Evolutionary conservation across 345 rosid genomes (phyloP).

Genomic region (Streptanthus diversifolius): DNA sequence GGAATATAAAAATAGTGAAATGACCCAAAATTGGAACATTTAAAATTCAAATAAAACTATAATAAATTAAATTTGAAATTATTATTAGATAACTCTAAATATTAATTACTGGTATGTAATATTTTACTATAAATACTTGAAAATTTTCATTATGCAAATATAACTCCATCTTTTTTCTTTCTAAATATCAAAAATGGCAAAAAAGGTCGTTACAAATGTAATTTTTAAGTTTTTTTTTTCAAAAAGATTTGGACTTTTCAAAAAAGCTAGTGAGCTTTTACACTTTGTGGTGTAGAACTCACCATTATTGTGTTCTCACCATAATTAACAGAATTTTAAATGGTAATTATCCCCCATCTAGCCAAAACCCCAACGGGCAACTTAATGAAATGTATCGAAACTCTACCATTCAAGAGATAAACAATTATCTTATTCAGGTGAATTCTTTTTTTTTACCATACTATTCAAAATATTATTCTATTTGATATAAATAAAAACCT

Average conservation of each 20-base stretch:
- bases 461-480: background rate
- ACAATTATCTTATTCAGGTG: slow-evolving; percentile 42
- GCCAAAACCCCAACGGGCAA: slow-evolving; percentile 2
- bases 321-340: slow-evolving; percentile 35
- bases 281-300: slow-evolving; percentile 27
- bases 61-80: background rate
- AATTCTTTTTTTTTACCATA: background rate
- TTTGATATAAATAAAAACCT: background rate
- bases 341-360: background rate
- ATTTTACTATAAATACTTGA: background rate
- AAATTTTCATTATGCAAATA: background rate
- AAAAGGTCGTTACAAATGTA: too few relatives aligned
- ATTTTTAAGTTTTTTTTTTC: too few relatives aligned
- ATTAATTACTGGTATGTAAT: background rate
- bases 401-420: slow-evolving; percentile 41
- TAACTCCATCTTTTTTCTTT: background rate
- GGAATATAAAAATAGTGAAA: background rate
- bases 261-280: slow-evolving; percentile 33
- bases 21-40: background rate
- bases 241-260: slow-evolving; percentile 29
- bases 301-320: slow-evolving; percentile 13
- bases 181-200: too few relatives aligned
- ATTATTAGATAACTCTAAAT: background rate
- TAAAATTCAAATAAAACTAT: slow-evolving; percentile 1
- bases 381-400: slow-evolving; percentile 41